phyloP scores from a whole-genome alignment of 2,329 filamentous ascomycete genomes.

The Ceratocystis albifundus region DNA sequence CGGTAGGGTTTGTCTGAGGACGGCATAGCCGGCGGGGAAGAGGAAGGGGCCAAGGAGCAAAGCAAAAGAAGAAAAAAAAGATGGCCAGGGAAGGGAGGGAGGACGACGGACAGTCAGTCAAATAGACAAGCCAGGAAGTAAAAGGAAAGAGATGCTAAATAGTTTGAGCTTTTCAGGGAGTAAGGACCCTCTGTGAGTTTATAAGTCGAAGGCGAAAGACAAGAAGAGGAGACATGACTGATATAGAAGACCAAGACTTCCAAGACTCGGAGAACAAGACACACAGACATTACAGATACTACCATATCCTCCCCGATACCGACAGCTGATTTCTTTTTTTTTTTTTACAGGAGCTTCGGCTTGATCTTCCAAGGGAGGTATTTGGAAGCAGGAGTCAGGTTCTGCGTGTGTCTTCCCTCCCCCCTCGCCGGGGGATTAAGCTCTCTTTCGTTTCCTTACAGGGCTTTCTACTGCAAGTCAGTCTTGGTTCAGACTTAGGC shows the following conservation, averaged over 20 bases:
- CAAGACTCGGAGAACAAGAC: background rate
- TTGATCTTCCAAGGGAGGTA: constrained; percentile 3
- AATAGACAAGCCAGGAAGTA: background rate
- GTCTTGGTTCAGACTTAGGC: background rate
- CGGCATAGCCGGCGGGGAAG: background rate
- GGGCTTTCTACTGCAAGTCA: background rate
- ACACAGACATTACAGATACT: constrained; percentile 3
- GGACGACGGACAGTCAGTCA: background rate
- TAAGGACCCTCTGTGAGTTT: background rate
- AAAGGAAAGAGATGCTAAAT: background rate
- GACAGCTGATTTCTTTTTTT: constrained; percentile 4
- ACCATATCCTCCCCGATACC: background rate
- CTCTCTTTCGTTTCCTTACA: background rate
- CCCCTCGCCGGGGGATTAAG: background rate
- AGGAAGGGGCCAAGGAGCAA: background rate
- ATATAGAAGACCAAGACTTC: background rate
- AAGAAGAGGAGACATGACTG: background rate
- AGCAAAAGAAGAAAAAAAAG: background rate
- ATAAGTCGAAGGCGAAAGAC: background rate
- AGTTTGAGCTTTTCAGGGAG: background rate
- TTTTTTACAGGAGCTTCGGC: constrained; percentile 4
- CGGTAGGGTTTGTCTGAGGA: constrained; percentile 16
- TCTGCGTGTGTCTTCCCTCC: constrained; percentile 7
- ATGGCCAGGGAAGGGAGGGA: background rate
- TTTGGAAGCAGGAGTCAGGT: background rate